Evolutionary conservation across 1,284 basidiomycete genomes (phyloP).

Genomic region (Ganoderma lucidum): DNA sequence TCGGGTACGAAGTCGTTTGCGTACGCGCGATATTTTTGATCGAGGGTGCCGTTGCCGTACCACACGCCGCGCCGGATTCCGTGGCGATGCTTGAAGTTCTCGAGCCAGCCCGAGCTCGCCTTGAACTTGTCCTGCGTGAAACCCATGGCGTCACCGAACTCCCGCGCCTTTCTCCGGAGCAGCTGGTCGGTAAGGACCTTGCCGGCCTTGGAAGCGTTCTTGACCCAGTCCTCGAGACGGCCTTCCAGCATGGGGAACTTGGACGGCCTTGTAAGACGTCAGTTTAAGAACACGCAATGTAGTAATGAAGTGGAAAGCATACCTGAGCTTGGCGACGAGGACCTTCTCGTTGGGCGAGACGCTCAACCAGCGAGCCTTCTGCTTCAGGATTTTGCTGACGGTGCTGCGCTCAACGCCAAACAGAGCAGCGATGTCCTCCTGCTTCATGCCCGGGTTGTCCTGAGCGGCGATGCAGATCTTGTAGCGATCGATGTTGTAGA

Average conservation of each 20-base stretch:
- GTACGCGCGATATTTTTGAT: constrained; percentile 21
- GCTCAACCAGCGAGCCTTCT: constrained; percentile 83
- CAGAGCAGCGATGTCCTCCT: constrained; percentile 81
- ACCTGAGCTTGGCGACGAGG: constrained; percentile 74
- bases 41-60: constrained; percentile 44
- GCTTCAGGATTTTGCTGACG: constrained; percentile 92
- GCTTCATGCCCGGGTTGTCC: constrained; percentile 70
- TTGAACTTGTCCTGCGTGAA: constrained; percentile 83
- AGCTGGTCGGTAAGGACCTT: constrained; percentile 73
- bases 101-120: constrained; percentile 90
- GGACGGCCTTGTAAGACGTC: constrained; percentile 58
- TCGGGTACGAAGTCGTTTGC: constrained; percentile 23
- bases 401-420: constrained; percentile 91
- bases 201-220: constrained; percentile 48
- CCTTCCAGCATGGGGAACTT: constrained; percentile 83
- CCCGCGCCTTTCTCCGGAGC: constrained; percentile 77
- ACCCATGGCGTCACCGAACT: constrained; percentile 65
- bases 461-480: constrained; percentile 78
- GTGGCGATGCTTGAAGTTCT: constrained; percentile 88
- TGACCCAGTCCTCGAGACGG: constrained; percentile 49
- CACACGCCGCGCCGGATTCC: constrained; percentile 74
- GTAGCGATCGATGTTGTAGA: constrained; percentile 78
- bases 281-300: neutral
- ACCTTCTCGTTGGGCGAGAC: constrained; percentile 65
- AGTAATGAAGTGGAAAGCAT: constrained; percentile 34